Evolutionary conservation across 2,329 filamentous ascomycete species (phyloP).

Genomic region (Stenocarpella maydis): DNA sequence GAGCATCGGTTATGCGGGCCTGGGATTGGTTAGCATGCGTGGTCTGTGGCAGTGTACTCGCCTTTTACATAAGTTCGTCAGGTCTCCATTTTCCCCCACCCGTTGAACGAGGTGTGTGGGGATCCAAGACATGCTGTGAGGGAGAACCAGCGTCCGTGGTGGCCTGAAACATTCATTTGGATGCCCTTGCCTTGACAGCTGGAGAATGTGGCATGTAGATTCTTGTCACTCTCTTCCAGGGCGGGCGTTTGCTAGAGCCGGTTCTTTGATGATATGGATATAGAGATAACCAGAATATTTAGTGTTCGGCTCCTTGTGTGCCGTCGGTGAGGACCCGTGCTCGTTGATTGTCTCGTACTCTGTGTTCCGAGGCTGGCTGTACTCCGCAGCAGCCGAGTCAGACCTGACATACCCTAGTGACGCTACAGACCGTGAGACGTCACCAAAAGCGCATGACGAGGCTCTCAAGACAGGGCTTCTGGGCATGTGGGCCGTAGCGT

Average conservation of each 20-base stretch:
- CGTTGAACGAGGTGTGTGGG: not conserved
- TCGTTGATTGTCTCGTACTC: not conserved
- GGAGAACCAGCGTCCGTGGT: not conserved
- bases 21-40: not conserved
- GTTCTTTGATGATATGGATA: no score
- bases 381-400: not conserved
- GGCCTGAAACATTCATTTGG: not conserved
- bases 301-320: not conserved
- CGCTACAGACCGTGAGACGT: no score
- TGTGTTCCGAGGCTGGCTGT: no score
- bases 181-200: not conserved
- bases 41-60: not conserved
- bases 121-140: not conserved
- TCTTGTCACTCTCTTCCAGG: not conserved
- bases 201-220: not conserved
- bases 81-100: no score
- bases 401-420: no score
- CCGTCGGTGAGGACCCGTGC: no score
- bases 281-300: no score
- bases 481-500: no score
- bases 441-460: not conserved
- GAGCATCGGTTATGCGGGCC: not conserved
- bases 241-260: no score
- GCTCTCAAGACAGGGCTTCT: no score
- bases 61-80: no score